Base-by-base conservation (phyloP, 2,329 filamentous ascomycete species). In the Trichoderma atroviride region DNA sequence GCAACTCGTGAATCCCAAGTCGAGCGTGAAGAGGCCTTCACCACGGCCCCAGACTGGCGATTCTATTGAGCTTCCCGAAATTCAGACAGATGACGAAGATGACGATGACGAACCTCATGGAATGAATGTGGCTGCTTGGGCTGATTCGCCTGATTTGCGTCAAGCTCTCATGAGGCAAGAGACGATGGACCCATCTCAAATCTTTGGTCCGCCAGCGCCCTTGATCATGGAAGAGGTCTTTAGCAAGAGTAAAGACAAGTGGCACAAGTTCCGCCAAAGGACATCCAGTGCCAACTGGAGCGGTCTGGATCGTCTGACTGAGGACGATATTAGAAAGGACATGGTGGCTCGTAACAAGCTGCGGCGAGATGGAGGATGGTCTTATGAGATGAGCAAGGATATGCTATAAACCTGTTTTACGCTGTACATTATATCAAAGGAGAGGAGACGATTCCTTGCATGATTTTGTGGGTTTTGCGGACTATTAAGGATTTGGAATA, bases 171-270 rank as follows among this genome's bases (percentile, higher is more conserved):
- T 91, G 70, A 85, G 89, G 61, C 96, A 99, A 78, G 94, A 99
- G 79, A 88, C 89, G 11, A 86, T 96, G 74, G 94, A 99, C 75
- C 93, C 94, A 0, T 88, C 92, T 75, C 83, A 87, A 47, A 92
- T 99, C 65, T 99, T 99, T 76, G 96, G 96, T 0, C 92, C 93
- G 0, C 93, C 97, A 29, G 90, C 88, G 13, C 92, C 94, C 14
- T 85, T 99, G 73, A 93, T 93, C 76, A 96, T 99, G 91, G 96
- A 99, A 76, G 94, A 98, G 78, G 94, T 97, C 37, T 99, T 99
- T 81, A 91, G 87, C 80, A 93, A 94, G 79, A 94, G 92, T 80
- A 94, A 94, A 79, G 93, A 95, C 68, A 85, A 91, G 72, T 89
- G 92, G 79, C 92, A 92, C 83, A 92, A 93, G 77, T 98, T 97